Evolutionary conservation across 2,329 filamentous ascomycete species (phyloP).

Genomic region (Beauveria bassiana): DNA sequence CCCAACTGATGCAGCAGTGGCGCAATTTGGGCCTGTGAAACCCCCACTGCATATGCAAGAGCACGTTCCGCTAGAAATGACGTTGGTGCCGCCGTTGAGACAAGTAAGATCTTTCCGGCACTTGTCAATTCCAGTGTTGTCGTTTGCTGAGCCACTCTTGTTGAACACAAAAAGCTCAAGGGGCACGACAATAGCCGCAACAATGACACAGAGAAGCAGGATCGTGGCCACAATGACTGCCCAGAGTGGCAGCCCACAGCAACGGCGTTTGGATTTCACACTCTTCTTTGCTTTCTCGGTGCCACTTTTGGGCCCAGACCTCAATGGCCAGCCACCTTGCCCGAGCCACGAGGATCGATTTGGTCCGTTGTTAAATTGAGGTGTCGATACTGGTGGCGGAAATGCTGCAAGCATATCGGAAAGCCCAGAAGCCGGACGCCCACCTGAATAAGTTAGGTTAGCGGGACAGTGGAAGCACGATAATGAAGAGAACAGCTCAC

Average conservation of each 20-base stretch:
- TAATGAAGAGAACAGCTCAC: slow-evolving; percentile 23
- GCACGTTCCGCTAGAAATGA: slow-evolving; percentile 61
- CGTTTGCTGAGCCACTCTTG: slow-evolving; percentile 31
- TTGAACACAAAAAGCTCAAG: slow-evolving; percentile 56
- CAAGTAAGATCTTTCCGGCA: slow-evolving; percentile 61
- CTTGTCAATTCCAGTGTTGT: slow-evolving; percentile 31
- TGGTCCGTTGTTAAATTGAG: slow-evolving; percentile 28
- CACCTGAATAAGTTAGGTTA: slow-evolving; percentile 26
- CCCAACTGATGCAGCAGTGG: slow-evolving; percentile 36
- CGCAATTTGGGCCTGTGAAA: slow-evolving; percentile 59
- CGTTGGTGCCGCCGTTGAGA: slow-evolving; percentile 71
- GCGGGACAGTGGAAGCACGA: slow-evolving; percentile 5
- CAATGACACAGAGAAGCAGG: slow-evolving; percentile 62
- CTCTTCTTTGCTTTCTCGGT: slow-evolving; percentile 18
- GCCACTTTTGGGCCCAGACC: background rate
- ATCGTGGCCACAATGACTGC: slow-evolving; percentile 60
- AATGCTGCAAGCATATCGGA: slow-evolving; percentile 62
- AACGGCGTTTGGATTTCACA: slow-evolving; percentile 46
- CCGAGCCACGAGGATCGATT: slow-evolving; percentile 41
- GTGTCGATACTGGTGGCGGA: slow-evolving; percentile 50
- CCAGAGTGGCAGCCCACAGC: slow-evolving; percentile 80
- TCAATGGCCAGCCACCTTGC: slow-evolving; percentile 14
- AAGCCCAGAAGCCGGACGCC: slow-evolving; percentile 44
- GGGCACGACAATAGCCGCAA: slow-evolving; percentile 77
- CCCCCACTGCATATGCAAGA: slow-evolving; percentile 85